A percentile compares a stretch with the other conserved stretches of the same genome.
These are phyloP conservation scores for Hypoxylon sp. DNA, from an alignment of 2,329 filamentous ascomycete species.

Conservation along the genomic window DNA sequence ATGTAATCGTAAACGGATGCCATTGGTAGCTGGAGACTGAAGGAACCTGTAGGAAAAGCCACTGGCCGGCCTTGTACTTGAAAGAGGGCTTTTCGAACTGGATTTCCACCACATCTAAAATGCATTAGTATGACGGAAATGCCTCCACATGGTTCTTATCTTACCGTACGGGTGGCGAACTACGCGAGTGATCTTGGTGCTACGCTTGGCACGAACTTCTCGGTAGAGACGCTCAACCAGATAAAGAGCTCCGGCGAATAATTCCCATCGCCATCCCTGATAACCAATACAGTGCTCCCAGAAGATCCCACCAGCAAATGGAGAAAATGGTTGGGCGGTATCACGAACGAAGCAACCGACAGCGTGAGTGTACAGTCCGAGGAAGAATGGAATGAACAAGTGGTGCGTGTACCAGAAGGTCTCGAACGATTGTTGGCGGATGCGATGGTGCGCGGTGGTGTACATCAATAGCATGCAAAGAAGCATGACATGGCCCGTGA, in stretches of 20 bases:
- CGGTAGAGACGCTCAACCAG: slow-evolving; percentile 90
- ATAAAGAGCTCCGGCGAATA: slow-evolving; percentile 88
- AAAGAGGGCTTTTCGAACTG: slow-evolving; percentile 97
- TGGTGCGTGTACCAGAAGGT: slow-evolving; percentile 99
- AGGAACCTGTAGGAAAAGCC: slow-evolving; percentile 96
- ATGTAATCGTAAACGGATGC: slow-evolving; percentile 99
- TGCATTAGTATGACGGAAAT: slow-evolving; percentile 50
- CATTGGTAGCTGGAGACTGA: slow-evolving; percentile 91
- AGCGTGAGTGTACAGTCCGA: slow-evolving; percentile 95
- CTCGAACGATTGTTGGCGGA: slow-evolving; percentile 97
- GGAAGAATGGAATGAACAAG: slow-evolving; percentile 95
- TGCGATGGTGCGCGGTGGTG: slow-evolving; percentile 92
- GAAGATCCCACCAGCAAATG: slow-evolving; percentile 85
- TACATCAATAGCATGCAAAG: slow-evolving; percentile 99
- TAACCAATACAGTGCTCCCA: slow-evolving; percentile 97
- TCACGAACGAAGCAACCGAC: slow-evolving; percentile 97
- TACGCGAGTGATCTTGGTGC: slow-evolving; percentile 92
- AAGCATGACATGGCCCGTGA: slow-evolving; percentile 97
- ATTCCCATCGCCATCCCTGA: slow-evolving; percentile 96
- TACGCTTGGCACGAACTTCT: slow-evolving; percentile 85
- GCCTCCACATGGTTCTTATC: slow-evolving; percentile 49
- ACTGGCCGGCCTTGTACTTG: slow-evolving; percentile 98
- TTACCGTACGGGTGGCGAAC: slow-evolving; percentile 94
- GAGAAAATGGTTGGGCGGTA: slow-evolving; percentile 78
- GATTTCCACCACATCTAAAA: slow-evolving; percentile 89